These are phyloP conservation scores for Fusarium poae DNA, from an alignment of 2,329 filamentous ascomycete genomes.

Conservation along the genomic window DNA sequence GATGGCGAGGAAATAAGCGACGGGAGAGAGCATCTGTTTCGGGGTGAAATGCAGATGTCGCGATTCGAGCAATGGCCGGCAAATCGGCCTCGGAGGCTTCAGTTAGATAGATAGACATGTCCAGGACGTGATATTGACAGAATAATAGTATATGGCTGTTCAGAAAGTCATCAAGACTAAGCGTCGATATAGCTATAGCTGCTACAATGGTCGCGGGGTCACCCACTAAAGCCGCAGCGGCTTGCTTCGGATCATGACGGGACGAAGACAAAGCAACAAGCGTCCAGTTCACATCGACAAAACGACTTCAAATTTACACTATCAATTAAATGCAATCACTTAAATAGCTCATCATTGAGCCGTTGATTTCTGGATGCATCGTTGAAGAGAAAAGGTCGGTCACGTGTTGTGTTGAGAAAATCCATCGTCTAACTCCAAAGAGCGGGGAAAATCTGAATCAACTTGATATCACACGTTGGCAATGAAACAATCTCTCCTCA, in stretches of 20 bases:
- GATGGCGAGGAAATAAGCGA: constrained; percentile 16
- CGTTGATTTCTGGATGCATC: not conserved
- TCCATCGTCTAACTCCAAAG: not conserved
- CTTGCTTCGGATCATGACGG: not conserved
- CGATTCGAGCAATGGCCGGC: constrained; percentile 9
- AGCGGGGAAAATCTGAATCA: not conserved
- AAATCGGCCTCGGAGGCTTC: constrained; percentile 2
- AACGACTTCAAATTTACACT: not conserved
- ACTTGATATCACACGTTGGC: not conserved
- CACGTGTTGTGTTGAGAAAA: not conserved
- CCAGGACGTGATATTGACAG: not conserved
- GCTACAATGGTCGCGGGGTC: not conserved
- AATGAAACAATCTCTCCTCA: constrained; percentile 3
- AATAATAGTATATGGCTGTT: not conserved
- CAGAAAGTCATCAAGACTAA: not conserved
- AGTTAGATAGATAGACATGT: not conserved
- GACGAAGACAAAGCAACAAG: not conserved
- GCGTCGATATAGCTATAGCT: not conserved
- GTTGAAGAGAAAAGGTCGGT: not conserved
- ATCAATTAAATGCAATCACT: not conserved
- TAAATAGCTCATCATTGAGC: not conserved
- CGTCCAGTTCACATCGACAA: accelerated
- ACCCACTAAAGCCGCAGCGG: not conserved
- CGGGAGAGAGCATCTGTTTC: constrained; percentile 15
- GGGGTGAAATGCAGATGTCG: constrained; percentile 21